phyloP scores from a whole-genome alignment of 208 protist genomes.

The Crithidia bombi region DNA sequence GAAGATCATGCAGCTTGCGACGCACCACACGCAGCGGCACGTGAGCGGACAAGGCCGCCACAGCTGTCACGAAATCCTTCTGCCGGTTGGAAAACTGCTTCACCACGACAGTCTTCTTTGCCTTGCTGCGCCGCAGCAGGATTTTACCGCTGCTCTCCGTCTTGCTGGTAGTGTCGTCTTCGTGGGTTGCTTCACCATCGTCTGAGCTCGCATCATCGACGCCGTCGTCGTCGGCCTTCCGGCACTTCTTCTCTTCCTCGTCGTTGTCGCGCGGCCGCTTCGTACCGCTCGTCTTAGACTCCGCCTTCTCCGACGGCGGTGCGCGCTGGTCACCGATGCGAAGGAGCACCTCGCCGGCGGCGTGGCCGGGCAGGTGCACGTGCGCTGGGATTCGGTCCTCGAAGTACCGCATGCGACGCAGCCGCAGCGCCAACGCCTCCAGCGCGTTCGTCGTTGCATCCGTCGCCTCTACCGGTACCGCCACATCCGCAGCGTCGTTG shows the following conservation, averaged over 20 bases:
- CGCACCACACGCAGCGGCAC: conserved; percentile 46
- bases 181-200: background rate
- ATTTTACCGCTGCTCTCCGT: background rate
- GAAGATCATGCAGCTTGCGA: conserved; percentile 57
- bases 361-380: conserved; percentile 39
- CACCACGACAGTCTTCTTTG: conserved; percentile 15
- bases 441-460: conserved; percentile 10
- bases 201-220: background rate
- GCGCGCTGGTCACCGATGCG: conserved; percentile 13
- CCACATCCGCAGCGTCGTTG: background rate
- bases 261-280: too few species aligned
- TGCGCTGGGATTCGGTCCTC: conserved; percentile 20
- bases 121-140: background rate
- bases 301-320: too few species aligned
- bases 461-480: background rate
- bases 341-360: conserved; percentile 29
- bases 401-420: conserved; percentile 39
- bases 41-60: conserved; percentile 45
- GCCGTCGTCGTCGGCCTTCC: conserved; percentile 8
- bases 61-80: conserved; percentile 72
- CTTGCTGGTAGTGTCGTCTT: background rate
- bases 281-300: too few species aligned
- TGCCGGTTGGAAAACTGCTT: conserved; percentile 53
- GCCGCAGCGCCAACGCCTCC: conserved; percentile 31
- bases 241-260: too few species aligned